Percentiles rank a stretch among this genome's conserved stretches.
phyloP scores from a whole-genome alignment of 805 yeast genomes.

The Sporopachydermia quercuum region DNA sequence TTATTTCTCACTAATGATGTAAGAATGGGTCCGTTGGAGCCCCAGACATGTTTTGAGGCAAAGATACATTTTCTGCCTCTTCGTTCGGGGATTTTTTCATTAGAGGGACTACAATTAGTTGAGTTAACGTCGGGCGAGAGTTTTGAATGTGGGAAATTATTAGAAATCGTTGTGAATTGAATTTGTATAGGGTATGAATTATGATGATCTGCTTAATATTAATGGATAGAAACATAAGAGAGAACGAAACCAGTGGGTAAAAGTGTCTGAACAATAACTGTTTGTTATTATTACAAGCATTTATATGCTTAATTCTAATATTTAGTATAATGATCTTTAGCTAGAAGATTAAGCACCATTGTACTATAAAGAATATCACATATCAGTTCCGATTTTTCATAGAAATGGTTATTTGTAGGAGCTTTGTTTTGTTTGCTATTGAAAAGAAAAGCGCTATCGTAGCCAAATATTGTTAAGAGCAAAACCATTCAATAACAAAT shows the following conservation, averaged over 20 bases:
- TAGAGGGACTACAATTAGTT: constrained; percentile 50
- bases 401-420: no score
- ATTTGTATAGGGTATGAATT: constrained; percentile 15
- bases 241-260: background rate
- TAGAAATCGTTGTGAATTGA: constrained; percentile 58
- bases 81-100: constrained; percentile 45
- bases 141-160: constrained; percentile 51
- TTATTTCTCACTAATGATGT: constrained; percentile 52
- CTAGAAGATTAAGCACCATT: no score
- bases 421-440: no score
- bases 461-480: no score
- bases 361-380: no score
- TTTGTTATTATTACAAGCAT: no score
- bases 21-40: constrained; percentile 44
- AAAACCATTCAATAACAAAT: no score
- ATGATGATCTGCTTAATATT: background rate
- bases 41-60: constrained; percentile 49
- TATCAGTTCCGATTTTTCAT: no score
- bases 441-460: no score
- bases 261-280: background rate
- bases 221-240: background rate
- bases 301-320: no score
- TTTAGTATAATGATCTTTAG: no score
- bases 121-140: constrained; percentile 54
- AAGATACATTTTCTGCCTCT: constrained; percentile 46